Base-by-base conservation (phyloP, 2,329 filamentous ascomycete species). In the Neonectria sp. region DNA sequence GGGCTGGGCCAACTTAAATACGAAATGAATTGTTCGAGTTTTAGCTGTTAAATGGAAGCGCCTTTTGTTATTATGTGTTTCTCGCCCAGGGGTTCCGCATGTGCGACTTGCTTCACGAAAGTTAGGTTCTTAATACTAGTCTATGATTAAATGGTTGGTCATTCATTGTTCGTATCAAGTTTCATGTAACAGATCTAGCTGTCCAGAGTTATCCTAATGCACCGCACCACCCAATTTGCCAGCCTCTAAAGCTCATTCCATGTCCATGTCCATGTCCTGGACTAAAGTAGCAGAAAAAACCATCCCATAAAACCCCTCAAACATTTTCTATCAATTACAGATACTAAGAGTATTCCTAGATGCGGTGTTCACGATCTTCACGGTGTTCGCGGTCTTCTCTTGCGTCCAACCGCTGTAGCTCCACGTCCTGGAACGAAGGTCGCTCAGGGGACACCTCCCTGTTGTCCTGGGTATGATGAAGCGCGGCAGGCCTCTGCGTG, bases 351-450 rank as follows among this genome's bases (percentile, higher is more conserved):
- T n/a, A 21, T n/a, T 2, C 43, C 53, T 43, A 61, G 24, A 55
- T 29, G 17, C 35, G 59, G 40, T 45, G 7, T 21, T 37, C 46
- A 33, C 62, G 64, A 13, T 46, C 52, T 8, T 60, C 55, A 9
- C 68, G 65, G 24, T 65, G 65, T 21, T 72, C 70, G 9, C 58
- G 53, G 25, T 69, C 69, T 43, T 66, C 67, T 6, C 63, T 62
- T 9, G 69, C 60, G 24, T 73, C 67, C 64, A 74, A 73, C 9
- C 68, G 67, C 27, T 75, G 62, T 24, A 81, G 55, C 67, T 81
- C 79, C 13, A 81, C 79, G 46, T 80, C 77, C 48, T 80, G 73
- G 27, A 77, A 80, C 17, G 64, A n/a, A n/a, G 55, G 55, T 6
- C 49, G 64, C 11, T 59, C 55, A 11, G 29, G 15, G n/a, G 33